phyloP scores from a whole-genome alignment of 2,329 filamentous ascomycete genomes.

The Penicillium sp. region DNA sequence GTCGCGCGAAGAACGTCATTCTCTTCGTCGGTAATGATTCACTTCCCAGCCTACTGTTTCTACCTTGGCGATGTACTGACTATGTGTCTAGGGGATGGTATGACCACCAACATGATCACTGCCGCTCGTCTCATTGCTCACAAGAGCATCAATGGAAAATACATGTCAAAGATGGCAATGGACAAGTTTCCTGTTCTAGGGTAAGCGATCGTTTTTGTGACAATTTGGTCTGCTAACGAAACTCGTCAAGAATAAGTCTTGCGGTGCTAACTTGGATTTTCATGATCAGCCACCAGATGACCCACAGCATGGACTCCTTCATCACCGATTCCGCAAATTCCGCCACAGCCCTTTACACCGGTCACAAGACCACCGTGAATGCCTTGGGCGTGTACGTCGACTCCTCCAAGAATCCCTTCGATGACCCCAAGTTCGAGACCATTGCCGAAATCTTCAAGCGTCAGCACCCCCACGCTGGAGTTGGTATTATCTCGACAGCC shows the following conservation, averaged over 20 bases:
- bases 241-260: too few relatives aligned
- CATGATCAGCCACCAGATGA: conserved; percentile 66
- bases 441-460: conserved; percentile 67
- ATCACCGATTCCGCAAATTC: conserved; percentile 86
- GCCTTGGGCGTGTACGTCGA: conserved; percentile 77
- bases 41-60: too few relatives aligned
- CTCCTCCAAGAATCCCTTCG: conserved; percentile 64
- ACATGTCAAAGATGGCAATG: conserved; percentile 67
- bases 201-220: too few relatives aligned
- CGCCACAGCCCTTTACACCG: conserved; percentile 72
- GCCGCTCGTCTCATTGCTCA: conserved; percentile 76
- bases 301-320: conserved; percentile 76
- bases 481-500: conserved; percentile 70
- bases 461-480: conserved; percentile 53
- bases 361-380: conserved; percentile 79
- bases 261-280: too few relatives aligned
- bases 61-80: too few relatives aligned
- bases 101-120: conserved; percentile 47
- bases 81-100: conserved; percentile 39
- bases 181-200: conserved; percentile 77
- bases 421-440: conserved; percentile 81
- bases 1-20: conserved; percentile 78
- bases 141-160: conserved; percentile 78
- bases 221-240: too few relatives aligned
- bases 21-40: conserved; percentile 63